Percentiles rank a stretch among this genome's conserved stretches.
Evolutionary conservation across 2,329 filamentous ascomycete species (phyloP).

Genomic region (Beauveria medogensis): DNA sequence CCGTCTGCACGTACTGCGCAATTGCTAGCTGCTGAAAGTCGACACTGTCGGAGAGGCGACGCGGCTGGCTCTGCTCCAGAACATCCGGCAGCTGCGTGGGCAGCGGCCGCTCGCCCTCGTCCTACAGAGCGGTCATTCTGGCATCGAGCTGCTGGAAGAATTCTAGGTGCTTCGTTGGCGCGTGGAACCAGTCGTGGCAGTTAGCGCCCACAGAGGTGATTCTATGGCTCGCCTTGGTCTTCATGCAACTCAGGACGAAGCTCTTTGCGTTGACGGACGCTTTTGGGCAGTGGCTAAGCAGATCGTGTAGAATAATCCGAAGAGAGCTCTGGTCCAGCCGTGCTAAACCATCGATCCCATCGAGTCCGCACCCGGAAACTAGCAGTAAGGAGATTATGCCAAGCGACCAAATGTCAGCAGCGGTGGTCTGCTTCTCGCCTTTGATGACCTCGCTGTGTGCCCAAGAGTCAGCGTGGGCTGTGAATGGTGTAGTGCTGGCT

Average conservation of each 20-base stretch:
- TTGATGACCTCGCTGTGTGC: slow-evolving; percentile 6
- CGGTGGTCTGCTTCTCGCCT: slow-evolving; percentile 23
- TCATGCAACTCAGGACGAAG: slow-evolving; percentile 27
- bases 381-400: slow-evolving; percentile 37
- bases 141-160: slow-evolving; percentile 26
- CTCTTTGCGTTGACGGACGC: slow-evolving; percentile 20
- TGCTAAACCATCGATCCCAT: slow-evolving; percentile 19
- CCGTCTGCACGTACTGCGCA: not conserved
- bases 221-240: slow-evolving; percentile 18
- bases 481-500: slow-evolving; percentile 15
- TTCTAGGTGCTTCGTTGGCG: slow-evolving; percentile 21
- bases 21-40: not conserved
- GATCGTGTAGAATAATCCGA: slow-evolving; percentile 13
- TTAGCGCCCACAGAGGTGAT: slow-evolving; percentile 22
- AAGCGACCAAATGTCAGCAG: slow-evolving; percentile 45
- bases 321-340: slow-evolving; percentile 21
- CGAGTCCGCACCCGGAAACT: slow-evolving; percentile 18
- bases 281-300: slow-evolving; percentile 4
- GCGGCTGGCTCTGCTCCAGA: not conserved
- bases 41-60: not conserved
- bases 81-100: slow-evolving; percentile 25
- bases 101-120: slow-evolving; percentile 24
- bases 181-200: slow-evolving; percentile 27
- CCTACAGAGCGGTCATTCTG: slow-evolving; percentile 21
- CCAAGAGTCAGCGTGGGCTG: slow-evolving; percentile 2